Base-by-base conservation (phyloP, 2,329 filamentous ascomycete genomes). In the Hymenoscyphus linearis region DNA sequence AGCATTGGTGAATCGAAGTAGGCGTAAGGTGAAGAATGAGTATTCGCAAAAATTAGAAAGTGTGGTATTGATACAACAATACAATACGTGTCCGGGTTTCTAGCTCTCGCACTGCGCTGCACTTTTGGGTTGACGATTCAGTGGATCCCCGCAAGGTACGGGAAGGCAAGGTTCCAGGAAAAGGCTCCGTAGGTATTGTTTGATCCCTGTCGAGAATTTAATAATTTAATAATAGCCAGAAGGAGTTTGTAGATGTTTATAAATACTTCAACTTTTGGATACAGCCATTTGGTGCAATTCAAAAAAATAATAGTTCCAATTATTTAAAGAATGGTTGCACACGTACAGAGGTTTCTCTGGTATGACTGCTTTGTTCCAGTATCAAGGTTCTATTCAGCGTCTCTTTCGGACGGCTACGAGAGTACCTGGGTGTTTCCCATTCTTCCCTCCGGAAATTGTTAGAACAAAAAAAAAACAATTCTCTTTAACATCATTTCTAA, bases 81-180 rank as follows among this genome's bases (percentile, higher is more conserved):
- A 22, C n/a, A 13, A 55, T 59, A 59, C 58, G 58, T 60, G 58
- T 55, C 58, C 52, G 58, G 31, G 57, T 40, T 14, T 40, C 37
- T 40, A 40, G 31, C 31, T 31, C 31, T 9, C 6, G 31, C 31
- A 9, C 37, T 40, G 37, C 37, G n/a, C 37, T 18, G 40, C 18
- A 47, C 40, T 47, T 47, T 47, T 47, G 18, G n/a, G 40, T 47
- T 13, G 40, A 47, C 40, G 40, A 22, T 47, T 47, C 40, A 22
- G 18, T 22, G 40, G 40, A 22, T 16, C n/a, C 40, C n/a, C 40
- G 40, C 40, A 25, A 47, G 18, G 18, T 47, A 47, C n/a, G 6
- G 3, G n/a, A 10, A 22, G 40, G 40, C 9, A 16, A 47, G 18
- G 7, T 47, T 25, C n/a, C 14, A 16, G 40, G 16, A n/a, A 47